Percentiles rank a stretch among this genome's conserved stretches.
phyloP scores from a whole-genome alignment of 257 asterid species.

The Scutellaria baicalensis region DNA sequence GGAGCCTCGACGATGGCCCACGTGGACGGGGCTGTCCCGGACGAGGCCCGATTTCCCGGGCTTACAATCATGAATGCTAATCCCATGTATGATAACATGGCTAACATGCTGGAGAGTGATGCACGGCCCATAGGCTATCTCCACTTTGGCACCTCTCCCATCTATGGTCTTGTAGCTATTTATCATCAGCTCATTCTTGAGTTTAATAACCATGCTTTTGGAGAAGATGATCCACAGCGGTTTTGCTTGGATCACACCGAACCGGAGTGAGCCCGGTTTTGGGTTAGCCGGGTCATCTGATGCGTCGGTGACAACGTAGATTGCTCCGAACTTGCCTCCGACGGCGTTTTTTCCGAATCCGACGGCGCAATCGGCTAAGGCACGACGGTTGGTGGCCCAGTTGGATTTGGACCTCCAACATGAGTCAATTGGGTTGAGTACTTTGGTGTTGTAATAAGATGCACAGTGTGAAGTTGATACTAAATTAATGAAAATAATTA shows the following conservation, averaged over 20 bases:
- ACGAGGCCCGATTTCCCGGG: conserved; percentile 61
- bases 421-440: conserved; percentile 57
- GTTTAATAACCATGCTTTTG: conserved; percentile 50
- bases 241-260: conserved; percentile 50
- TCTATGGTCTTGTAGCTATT: conserved; percentile 84
- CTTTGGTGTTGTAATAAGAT: conserved; percentile 5
- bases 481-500: conserved; percentile 18
- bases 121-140: conserved; percentile 83
- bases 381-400: conserved; percentile 63
- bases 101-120: conserved; percentile 50
- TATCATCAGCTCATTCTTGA: conserved; percentile 54
- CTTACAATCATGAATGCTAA: conserved; percentile 70
- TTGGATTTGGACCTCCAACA: conserved; percentile 64
- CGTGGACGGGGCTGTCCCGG: conserved; percentile 37
- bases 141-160: conserved; percentile 84
- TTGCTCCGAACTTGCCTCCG: conserved; percentile 62
- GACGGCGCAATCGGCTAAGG: conserved; percentile 61
- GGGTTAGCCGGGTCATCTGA: conserved; percentile 59
- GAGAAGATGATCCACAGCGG: conserved; percentile 74
- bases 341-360: conserved; percentile 66
- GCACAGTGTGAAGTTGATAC: conserved; percentile 18
- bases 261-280: conserved; percentile 63
- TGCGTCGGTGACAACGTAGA: conserved; percentile 51
- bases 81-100: conserved; percentile 68
- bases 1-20: conserved; percentile 55